Conservation (phyloP, 441 rosid species). For the Croton laevigatus region DNA sequence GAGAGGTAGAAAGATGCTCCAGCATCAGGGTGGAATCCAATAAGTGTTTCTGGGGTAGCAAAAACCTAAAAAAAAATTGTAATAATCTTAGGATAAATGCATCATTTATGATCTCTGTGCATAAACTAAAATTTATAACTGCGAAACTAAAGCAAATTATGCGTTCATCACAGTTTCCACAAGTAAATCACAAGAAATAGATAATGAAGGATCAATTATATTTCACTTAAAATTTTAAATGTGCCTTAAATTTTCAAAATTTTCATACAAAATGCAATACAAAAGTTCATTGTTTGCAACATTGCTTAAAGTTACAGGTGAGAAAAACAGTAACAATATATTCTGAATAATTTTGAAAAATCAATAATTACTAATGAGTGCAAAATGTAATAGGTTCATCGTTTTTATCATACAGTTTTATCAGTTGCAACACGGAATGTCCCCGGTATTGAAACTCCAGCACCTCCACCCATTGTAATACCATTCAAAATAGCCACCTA, state of each 20-base stretch:
- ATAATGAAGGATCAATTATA: conserved; percentile 1
- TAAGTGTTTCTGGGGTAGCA: conserved; percentile 91
- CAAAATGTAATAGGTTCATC: neutral
- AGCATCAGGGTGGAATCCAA: conserved; percentile 97
- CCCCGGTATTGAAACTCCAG: conserved; percentile 95
- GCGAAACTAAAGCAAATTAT: conserved; percentile 13
- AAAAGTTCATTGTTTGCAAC: neutral
- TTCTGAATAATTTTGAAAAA: neutral
- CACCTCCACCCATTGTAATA: conserved; percentile 93
- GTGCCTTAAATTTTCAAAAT: neutral
- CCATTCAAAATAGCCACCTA: conserved; percentile 89
- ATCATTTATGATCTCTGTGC: neutral
- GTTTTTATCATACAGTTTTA: conserved; percentile 61
- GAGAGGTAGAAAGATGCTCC: conserved; percentile 92
- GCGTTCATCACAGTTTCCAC: conserved; percentile 9
- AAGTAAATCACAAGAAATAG: conserved; percentile 1
- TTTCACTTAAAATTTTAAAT: neutral
- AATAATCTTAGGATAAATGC: neutral
- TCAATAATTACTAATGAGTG: neutral
- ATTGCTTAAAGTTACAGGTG: neutral
- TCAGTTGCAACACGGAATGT: conserved; percentile 77
- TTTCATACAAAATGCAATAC: neutral
- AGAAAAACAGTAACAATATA: neutral
- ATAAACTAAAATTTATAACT: neutral
- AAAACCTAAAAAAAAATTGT: conserved; percentile 47